Base-by-base conservation (phyloP, 169 alveolate genomes). In the Miamiensis avidus region DNA sequence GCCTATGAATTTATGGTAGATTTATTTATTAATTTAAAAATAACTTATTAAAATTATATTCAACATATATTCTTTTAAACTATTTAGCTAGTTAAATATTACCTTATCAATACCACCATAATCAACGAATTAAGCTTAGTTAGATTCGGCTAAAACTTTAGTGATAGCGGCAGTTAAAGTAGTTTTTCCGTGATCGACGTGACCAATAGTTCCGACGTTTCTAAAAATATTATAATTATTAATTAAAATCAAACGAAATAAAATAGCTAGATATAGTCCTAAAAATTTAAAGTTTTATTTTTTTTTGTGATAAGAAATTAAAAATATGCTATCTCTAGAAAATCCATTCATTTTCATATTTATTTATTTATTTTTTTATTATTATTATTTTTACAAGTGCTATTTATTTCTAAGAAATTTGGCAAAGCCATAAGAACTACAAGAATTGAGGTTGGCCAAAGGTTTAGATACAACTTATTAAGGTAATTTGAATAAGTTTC, bases 171-270 rank as follows among this genome's bases (percentile, higher is more conserved):
- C 99, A 11, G 99, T 98, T 74, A 98, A 92, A 4, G 99, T 98
- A 26, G 99, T 98, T 87, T 98, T 98, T 0, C 99, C 99, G 89
- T 98, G 99, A 87, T 98, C 99, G 27, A 98, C 98, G 90, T 98
- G 99, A 34, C 99, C 99, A 49, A 98, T 98, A 74, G 99, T 98
- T 31, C 99, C 99, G 4, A 98, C 97, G 92, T 98, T 98, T 49
- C 69, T 49, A 11, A 49, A 49, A 49, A n/a, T n/a, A n/a, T n/a
- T n/a, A n/a, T n/a, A n/a, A n/a, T n/a, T n/a, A n/a, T n/a, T n/a
- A n/a, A n/a, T n/a, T n/a, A n/a, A n/a, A n/a, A n/a, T n/a, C n/a
- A n/a, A n/a, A n/a, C n/a, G n/a, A n/a, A n/a, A n/a, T n/a, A n/a
- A n/a, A n/a, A n/a, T n/a, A n/a, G n/a, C n/a, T n/a, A n/a, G n/a